Percentiles rank a stretch among this genome's conserved stretches.
Evolutionary conservation across 257 asterid genomes (phyloP).

Genomic region (Anisodus acutangulus): DNA sequence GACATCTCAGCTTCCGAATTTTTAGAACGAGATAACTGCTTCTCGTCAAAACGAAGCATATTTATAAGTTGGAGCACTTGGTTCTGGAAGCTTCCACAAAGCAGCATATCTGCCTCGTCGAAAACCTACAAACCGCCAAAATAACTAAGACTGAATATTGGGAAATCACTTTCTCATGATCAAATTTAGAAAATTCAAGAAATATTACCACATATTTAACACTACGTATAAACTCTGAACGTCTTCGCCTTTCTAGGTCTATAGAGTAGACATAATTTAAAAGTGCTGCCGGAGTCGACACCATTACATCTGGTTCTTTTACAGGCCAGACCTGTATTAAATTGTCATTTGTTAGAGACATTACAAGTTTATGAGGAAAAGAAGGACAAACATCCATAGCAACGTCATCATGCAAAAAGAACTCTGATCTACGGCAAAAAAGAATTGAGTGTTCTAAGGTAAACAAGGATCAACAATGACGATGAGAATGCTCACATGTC

Average conservation of each 20-base stretch:
- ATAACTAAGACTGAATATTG: conserved; percentile 25
- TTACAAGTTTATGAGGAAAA: not conserved
- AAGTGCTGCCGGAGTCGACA: conserved; percentile 92
- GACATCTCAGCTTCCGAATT: conserved; percentile 39
- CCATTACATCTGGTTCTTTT: conserved; percentile 79
- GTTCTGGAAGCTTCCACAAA: conserved; percentile 94
- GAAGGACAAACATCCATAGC: too few species aligned
- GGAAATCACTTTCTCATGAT: conserved; percentile 23
- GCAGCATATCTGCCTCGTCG: conserved; percentile 97
- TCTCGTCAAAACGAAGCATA: conserved; percentile 94
- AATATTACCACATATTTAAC: conserved; percentile 82
- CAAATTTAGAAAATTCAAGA: not conserved
- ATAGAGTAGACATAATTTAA: conserved; percentile 78
- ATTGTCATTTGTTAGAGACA: conserved; percentile 33
- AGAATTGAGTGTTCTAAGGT: not conserved
- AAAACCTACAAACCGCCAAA: conserved; percentile 60
- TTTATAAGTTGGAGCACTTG: conserved; percentile 86
- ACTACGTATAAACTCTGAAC: conserved; percentile 62
- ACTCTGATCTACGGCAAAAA: conserved; percentile 7
- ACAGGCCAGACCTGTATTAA: conserved; percentile 76
- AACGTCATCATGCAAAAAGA: not conserved
- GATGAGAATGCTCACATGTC: conserved; percentile 59
- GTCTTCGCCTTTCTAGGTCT: conserved; percentile 60
- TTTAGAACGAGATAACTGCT: conserved; percentile 65
- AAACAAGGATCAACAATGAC: conserved; percentile 4